These are phyloP conservation scores for Pichia paraexigua DNA, from an alignment of 805 yeast species.

Conservation along the genomic window DNA sequence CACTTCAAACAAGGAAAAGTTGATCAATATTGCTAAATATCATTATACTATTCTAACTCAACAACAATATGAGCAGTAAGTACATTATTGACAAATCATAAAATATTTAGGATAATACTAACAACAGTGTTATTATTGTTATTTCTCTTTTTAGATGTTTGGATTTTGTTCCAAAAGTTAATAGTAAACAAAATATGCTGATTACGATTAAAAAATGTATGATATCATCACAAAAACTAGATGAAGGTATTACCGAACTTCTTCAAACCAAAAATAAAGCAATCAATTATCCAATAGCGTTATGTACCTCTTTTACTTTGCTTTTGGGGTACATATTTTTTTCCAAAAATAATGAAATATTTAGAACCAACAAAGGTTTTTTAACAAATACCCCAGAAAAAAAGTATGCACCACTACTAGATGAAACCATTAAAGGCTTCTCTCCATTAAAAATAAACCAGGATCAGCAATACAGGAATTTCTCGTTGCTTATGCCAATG, in stretches of 20 bases:
- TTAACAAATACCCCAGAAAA: neutral
- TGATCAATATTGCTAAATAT: neutral
- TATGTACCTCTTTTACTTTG: too few species aligned
- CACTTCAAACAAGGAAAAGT: neutral
- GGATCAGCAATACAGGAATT: neutral
- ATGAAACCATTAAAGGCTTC: neutral
- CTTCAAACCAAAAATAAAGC: neutral
- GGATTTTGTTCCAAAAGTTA: constrained; percentile 2
- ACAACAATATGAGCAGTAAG: constrained; percentile 3
- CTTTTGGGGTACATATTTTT: neutral
- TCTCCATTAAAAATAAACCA: neutral
- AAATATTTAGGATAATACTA: neutral
- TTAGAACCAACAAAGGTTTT: neutral
- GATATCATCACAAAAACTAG: neutral
- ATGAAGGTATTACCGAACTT: neutral
- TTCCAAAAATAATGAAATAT: neutral
- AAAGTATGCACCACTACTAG: neutral
- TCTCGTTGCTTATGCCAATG: neutral
- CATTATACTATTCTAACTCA: neutral
- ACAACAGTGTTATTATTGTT: neutral
- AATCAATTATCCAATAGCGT: neutral
- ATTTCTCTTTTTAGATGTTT: constrained; percentile 1
- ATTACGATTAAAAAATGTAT: constrained; percentile 3
- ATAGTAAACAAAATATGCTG: neutral
- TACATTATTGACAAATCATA: neutral